Base-by-base conservation (phyloP, 306 rosid genomes). In the Alnus rubra region DNA sequence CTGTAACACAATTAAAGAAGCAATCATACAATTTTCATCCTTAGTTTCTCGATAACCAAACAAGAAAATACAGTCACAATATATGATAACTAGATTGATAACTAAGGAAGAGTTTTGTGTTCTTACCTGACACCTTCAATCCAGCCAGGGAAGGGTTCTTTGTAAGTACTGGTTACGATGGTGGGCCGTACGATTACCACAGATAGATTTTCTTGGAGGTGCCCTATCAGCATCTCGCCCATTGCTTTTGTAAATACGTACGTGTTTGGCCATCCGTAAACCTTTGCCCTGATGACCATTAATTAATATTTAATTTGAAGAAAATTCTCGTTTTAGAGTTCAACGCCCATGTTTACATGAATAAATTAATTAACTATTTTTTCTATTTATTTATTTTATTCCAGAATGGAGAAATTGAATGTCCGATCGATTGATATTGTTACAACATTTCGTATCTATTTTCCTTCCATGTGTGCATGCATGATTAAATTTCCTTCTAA, bases 81-180 rank as follows among this genome's bases (percentile, higher is more conserved):
- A 31, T 12, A 9, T 50, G 16, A 16, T n/a, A n/a, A n/a, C n/a
- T n/a, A n/a, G n/a, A n/a, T n/a, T 2, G 0, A 5, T 5, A 42
- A 42, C 4, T 39, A 48, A 48, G 52, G 52, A 10, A 49, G 14
- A 49, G 1, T 49, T 2, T 9, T 49, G 4, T 10, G 11, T 9
- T 49, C 52, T 53, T 74, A 92, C 98, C 98, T 89, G 3, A 86
- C 10, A 12, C 98, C 98, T 80, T 92, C 97, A 1, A 74, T 82
- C 98, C 98, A 95, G 63, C 98, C 97, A 0, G 98, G 87, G 47
- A 95, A 92, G 14, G 96, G 97, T 83, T 93, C 98, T 83, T 55
- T 94, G 71, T 67, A 80, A 33, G 97, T 94, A 48, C 97, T 92
- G 28, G 97, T 86, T 19, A 95, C 75, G 13, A 92, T 88, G 6